Evolutionary conservation across 129 eudicot species (phyloP).

Genomic region (Saposhnikovia divaricata): DNA sequence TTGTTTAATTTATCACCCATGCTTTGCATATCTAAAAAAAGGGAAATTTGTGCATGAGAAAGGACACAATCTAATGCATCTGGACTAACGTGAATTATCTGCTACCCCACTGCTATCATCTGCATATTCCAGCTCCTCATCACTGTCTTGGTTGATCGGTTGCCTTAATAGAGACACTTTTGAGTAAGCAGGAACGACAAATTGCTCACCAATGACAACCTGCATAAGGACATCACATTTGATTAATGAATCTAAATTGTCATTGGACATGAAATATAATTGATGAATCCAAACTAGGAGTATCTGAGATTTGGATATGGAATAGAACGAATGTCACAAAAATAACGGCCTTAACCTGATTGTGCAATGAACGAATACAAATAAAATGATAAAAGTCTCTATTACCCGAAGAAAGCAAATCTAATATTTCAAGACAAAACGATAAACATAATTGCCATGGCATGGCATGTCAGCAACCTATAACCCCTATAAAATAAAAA

Average conservation of each 20-base stretch:
- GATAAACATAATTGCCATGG: not conserved
- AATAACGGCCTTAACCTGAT: not conserved
- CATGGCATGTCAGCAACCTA: not conserved
- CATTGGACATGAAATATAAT: not conserved
- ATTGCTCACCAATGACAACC: slow-evolving; percentile 63
- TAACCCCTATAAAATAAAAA: not conserved
- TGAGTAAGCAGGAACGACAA: slow-evolving; percentile 83
- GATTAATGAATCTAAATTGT: not conserved
- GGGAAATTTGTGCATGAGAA: not conserved
- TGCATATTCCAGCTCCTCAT: slow-evolving; percentile 95
- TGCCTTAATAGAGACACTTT: slow-evolving; percentile 80
- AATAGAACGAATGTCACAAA: not conserved
- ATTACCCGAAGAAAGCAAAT: not conserved
- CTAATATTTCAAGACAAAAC: not conserved
- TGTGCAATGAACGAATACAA: not conserved
- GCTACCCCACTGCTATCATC: slow-evolving; percentile 49
- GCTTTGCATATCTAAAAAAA: slow-evolving; percentile 3
- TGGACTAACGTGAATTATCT: slow-evolving; percentile 35
- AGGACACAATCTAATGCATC: not conserved
- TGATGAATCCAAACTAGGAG: too few species aligned
- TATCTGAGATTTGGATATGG: not conserved
- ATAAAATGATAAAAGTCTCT: not conserved
- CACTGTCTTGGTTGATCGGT: slow-evolving; percentile 82
- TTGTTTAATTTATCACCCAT: not conserved
- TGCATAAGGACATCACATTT: slow-evolving; percentile 14